Evolutionary conservation across 139 green algal species (phyloP), one percentile per base, ranked within the genome.

Genomic region (Chlorella sp.): DNA sequence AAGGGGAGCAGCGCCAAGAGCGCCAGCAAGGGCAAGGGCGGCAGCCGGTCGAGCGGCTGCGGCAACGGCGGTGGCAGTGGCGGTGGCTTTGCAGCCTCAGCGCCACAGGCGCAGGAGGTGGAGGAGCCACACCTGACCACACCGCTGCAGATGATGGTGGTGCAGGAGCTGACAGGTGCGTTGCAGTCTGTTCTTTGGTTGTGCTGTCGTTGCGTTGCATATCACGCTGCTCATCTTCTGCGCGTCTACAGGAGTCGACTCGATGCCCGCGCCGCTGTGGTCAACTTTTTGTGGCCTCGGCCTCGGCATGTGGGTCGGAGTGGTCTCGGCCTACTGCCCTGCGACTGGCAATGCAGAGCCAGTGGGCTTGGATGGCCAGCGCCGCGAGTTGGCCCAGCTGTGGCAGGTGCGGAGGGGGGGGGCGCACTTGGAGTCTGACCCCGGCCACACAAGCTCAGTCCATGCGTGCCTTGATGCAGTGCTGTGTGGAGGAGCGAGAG

Each of bases 221-320:
- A n/a, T n/a, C n/a, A n/a, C n/a, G n/a, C n/a, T n/a, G n/a, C n/a
- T n/a, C n/a, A n/a, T n/a, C n/a, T n/a, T n/a, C n/a, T n/a, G n/a
- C n/a, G n/a, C n/a, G n/a, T n/a, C n/a, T n/a, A n/a, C n/a, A n/a
- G n/a, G n/a, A n/a, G n/a, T n/a, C n/a, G 79, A 84, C 27, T 41
- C 51, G 38, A 76, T 84, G 71, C 79, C 79, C 0, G 33, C 36
- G 17, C 79, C 79, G 63, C 48, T 85, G 29, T 88, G 83, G 83
- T 65, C 59, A 17, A 82, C 83, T 31, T 88, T 84, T 17, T 88
- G 77, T 33, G 83, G 81, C 19, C 51, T 70, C 12, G 64, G 42
- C 41, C 77, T 77, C 59, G 83, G 83, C 11, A 31, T 85, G 5
- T 88, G 83, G 83, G 55, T 74, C 36, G 83, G 83, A 67, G 61